These are phyloP conservation scores for Botryotinia narcissicola DNA, from an alignment of 2,329 filamentous ascomycete genomes.

Conservation along the genomic window DNA sequence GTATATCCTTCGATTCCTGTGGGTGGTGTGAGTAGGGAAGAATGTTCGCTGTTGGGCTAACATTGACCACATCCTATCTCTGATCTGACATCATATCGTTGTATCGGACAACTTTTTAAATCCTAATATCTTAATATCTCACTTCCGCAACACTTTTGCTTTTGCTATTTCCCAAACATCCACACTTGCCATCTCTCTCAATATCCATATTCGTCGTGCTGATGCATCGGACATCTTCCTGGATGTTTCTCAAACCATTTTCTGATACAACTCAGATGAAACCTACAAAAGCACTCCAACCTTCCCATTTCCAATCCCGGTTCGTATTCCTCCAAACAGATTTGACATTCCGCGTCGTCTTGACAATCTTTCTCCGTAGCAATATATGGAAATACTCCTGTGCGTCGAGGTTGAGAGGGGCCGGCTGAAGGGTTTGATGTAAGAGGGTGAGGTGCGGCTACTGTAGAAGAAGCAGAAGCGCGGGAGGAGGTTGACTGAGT, in stretches of 20 bases:
- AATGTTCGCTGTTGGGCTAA: not conserved
- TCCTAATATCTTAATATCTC: slow-evolving; percentile 73
- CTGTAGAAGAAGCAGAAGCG: slow-evolving; percentile 20
- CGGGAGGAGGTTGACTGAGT: slow-evolving; percentile 29
- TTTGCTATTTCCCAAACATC: not conserved
- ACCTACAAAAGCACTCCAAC: slow-evolving; percentile 64
- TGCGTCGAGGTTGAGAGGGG: slow-evolving; percentile 43
- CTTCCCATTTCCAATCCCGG: slow-evolving; percentile 62
- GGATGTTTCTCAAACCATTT: slow-evolving; percentile 63
- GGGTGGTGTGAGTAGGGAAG: not conserved
- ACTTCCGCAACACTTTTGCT: slow-evolving; percentile 43
- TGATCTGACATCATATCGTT: not conserved
- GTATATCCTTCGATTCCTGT: not conserved
- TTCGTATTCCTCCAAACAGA: slow-evolving; percentile 65
- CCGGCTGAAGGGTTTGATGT: not conserved
- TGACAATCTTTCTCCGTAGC: slow-evolving; percentile 68
- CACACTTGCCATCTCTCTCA: not conserved
- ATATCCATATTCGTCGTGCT: slow-evolving; percentile 43
- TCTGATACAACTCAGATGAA: slow-evolving; percentile 59
- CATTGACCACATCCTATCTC: not conserved
- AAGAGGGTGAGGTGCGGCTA: slow-evolving; percentile 35
- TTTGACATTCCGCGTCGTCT: slow-evolving; percentile 66
- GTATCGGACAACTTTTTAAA: slow-evolving; percentile 39
- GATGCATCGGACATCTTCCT: slow-evolving; percentile 63
- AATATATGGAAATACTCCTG: slow-evolving; percentile 61